phyloP scores from a whole-genome alignment of 345 rosid genomes.

The Microcos paniculata region DNA sequence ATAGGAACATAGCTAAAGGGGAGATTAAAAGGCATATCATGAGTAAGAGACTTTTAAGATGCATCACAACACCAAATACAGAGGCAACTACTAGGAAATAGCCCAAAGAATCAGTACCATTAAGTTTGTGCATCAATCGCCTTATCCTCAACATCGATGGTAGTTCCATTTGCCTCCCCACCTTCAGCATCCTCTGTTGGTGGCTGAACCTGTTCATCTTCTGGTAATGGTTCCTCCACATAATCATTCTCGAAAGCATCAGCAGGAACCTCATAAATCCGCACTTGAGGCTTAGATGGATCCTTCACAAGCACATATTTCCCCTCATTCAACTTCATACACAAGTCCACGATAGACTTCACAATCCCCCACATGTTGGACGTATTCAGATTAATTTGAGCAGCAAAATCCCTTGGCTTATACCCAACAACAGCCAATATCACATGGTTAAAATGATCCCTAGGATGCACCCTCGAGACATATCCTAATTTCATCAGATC shows the following conservation, averaged over 20 bases:
- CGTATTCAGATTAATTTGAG: conserved; percentile 88
- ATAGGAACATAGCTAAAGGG: background rate
- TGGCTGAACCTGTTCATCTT: conserved; percentile 85
- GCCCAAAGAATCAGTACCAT: conserved; percentile 26
- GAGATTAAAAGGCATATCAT: background rate
- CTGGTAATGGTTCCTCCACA: conserved; percentile 89
- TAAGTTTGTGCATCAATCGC: conserved; percentile 47
- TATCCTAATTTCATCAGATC: conserved; percentile 97
- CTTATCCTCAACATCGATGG: conserved; percentile 54
- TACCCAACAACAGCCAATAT: conserved; percentile 85
- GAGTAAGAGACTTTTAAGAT: background rate
- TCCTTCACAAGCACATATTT: conserved; percentile 92
- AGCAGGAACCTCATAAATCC: conserved; percentile 93
- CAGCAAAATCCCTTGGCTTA: conserved; percentile 86
- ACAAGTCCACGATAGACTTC: conserved; percentile 87
- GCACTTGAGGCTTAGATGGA: conserved; percentile 88
- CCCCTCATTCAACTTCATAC: conserved; percentile 93
- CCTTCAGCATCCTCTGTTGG: conserved; percentile 59
- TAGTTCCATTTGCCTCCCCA: conserved; percentile 44
- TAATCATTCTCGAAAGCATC: conserved; percentile 99
- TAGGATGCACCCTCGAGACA: conserved; percentile 96
- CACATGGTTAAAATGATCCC: conserved; percentile 96
- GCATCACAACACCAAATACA: background rate
- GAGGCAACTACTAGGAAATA: background rate
- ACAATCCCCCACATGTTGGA: conserved; percentile 97